A percentile compares a stretch with the other conserved stretches of the same genome.
These are phyloP conservation scores for Citrullus colocynthis DNA, from an alignment of 306 rosid genomes.

Conservation along the genomic window DNA sequence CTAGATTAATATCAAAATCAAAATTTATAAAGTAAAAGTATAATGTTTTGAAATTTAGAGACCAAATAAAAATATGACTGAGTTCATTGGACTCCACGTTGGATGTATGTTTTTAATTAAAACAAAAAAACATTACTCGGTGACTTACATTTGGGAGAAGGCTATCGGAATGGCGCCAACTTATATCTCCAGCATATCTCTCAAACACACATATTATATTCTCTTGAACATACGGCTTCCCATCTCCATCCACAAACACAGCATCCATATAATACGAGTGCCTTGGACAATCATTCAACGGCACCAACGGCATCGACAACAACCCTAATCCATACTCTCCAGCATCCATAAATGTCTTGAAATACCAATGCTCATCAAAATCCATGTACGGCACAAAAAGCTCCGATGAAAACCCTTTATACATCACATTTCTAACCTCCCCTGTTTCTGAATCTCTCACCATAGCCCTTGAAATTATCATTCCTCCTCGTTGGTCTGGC, in stretches of 20 bases:
- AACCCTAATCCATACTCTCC: constrained; percentile 78
- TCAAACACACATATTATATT: constrained; percentile 68
- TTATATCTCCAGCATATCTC: constrained; percentile 69
- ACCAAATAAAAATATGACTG: too few relatives aligned
- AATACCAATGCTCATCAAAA: constrained; percentile 72
- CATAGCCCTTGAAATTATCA: constrained; percentile 42
- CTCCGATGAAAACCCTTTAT: constrained; percentile 74
- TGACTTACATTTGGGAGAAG: too few relatives aligned
- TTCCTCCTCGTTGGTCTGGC: constrained; percentile 62
- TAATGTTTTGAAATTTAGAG: too few relatives aligned
- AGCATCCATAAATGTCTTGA: constrained; percentile 87
- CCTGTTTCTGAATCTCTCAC: constrained; percentile 53
- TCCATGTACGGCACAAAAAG: constrained; percentile 88
- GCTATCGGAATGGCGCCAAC: constrained; percentile 56
- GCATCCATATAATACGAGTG: constrained; percentile 69
- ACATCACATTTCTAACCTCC: constrained; percentile 57
- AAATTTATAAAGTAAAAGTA: too few relatives aligned
- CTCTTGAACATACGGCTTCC: constrained; percentile 53
- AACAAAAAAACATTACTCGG: too few relatives aligned
- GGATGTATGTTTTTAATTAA: too few relatives aligned
- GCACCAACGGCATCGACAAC: constrained; percentile 66
- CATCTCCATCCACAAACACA: constrained; percentile 49
- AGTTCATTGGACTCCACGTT: too few relatives aligned
- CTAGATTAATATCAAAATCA: too few relatives aligned
- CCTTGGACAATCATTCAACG: constrained; percentile 74